Evolutionary conservation across 768 basidiomycete species (phyloP).

Genomic region (Russula ochroleuca): DNA sequence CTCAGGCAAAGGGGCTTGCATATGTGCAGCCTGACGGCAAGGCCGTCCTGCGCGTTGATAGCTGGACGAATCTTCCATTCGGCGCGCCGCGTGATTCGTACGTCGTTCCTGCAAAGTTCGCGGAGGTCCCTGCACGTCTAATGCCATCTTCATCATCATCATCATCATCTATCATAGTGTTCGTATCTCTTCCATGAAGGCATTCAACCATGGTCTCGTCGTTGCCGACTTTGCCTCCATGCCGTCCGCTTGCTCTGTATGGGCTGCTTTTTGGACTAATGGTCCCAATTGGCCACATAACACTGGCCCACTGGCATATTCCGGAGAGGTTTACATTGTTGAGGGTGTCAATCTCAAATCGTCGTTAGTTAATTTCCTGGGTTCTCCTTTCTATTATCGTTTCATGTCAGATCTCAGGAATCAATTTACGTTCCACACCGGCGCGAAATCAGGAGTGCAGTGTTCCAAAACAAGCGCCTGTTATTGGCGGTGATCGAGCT

Average conservation of each 20-base stretch:
- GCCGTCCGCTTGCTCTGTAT: constrained; percentile 19
- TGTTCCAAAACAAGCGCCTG: neutral
- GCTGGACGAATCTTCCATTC: constrained; percentile 5
- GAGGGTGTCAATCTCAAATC: constrained; percentile 4
- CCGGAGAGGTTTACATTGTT: constrained; percentile 38
- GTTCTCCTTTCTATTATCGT: neutral
- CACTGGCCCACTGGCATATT: too few relatives aligned
- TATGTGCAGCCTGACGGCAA: neutral
- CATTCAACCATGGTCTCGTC: neutral
- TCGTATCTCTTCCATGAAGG: neutral
- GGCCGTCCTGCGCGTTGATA: neutral
- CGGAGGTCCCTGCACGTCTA: neutral
- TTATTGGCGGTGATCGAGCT: neutral
- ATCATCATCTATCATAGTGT: neutral
- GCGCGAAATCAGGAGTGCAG: neutral
- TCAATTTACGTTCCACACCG: constrained; percentile 19
- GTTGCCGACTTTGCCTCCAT: neutral
- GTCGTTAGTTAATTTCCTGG: neutral
- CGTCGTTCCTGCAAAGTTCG: neutral
- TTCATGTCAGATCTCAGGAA: constrained; percentile 1
- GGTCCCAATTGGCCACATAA: neutral
- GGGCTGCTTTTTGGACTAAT: neutral
- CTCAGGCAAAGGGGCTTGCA: neutral
- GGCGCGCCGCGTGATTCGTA: constrained; percentile 17
- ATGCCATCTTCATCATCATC: neutral